Percentiles rank a stretch among this genome's conserved stretches.
Conservation (phyloP, 768 basidiomycete species). For the Hortiboletus campestris region DNA sequence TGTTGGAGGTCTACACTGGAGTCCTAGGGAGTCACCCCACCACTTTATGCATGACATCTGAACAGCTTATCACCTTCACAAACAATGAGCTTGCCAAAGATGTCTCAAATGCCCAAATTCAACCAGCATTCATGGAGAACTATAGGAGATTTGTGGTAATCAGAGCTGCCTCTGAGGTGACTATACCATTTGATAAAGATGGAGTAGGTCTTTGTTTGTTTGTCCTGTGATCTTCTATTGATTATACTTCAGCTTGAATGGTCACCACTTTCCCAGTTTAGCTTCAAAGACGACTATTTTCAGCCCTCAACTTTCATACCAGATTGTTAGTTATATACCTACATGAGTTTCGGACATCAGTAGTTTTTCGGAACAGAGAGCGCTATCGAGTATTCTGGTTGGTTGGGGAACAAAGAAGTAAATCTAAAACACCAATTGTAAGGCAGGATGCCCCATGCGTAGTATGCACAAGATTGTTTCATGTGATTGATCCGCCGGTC, state of each 20-base stretch:
- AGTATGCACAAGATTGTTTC: neutral
- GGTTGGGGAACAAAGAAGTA: neutral
- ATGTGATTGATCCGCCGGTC: conserved; percentile 28
- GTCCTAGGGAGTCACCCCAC: conserved; percentile 18
- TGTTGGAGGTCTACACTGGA: conserved; percentile 41
- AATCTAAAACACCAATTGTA: neutral
- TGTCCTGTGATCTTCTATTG: neutral
- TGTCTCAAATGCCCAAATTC: conserved; percentile 53
- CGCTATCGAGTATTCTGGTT: neutral
- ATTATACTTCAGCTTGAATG: conserved; percentile 54
- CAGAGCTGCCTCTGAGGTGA: conserved; percentile 35
- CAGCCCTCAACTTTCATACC: neutral
- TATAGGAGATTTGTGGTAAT: conserved; percentile 70
- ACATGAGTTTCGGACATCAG: neutral
- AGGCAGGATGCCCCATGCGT: neutral
- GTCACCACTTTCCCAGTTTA: conserved; percentile 42
- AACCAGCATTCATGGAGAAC: conserved; percentile 58
- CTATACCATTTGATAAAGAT: conserved; percentile 28
- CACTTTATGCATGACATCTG: conserved; percentile 35
- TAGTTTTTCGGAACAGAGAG: neutral
- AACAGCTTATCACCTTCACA: conserved; percentile 37
- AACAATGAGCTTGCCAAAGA: conserved; percentile 49
- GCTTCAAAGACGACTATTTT: conserved; percentile 60
- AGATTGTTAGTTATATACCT: neutral
- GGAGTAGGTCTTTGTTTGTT: conserved; percentile 42